phyloP scores from a whole-genome alignment of 108 stramenopile genomes.

The Aurantiochytrium sp. region DNA sequence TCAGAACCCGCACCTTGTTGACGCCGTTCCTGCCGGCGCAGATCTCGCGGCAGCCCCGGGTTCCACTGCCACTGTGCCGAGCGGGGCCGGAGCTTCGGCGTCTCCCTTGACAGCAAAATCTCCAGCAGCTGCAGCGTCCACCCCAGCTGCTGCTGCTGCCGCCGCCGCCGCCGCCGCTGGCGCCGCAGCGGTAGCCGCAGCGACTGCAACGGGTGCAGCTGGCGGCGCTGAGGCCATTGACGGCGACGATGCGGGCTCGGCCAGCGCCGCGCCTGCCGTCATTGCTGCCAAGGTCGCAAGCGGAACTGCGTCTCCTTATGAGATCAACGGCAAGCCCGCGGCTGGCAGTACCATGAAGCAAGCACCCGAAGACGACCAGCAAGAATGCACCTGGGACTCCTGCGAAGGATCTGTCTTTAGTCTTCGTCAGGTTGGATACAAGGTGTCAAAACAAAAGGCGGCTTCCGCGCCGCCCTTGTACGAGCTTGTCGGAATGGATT shows the following conservation, averaged over 20 bases:
- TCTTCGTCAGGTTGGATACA: neutral
- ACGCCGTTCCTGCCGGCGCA: neutral
- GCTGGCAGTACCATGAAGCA: neutral
- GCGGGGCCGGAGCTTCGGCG: too few species aligned
- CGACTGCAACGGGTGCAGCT: neutral
- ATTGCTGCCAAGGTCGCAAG: too few species aligned
- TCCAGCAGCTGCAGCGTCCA: neutral
- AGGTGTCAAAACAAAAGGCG: neutral
- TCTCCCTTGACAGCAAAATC: neutral
- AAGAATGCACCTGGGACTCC: neutral
- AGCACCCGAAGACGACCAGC: neutral
- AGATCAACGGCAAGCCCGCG: neutral
- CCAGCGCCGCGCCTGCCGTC: too few species aligned
- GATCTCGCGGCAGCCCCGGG: neutral
- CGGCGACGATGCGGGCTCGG: too few species aligned
- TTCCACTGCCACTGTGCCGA: too few species aligned
- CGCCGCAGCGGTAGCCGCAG: neutral
- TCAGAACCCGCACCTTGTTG: neutral
- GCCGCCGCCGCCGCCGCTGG: neutral
- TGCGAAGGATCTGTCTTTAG: neutral
- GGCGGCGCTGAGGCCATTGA: too few species aligned
- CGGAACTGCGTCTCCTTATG: neutral
- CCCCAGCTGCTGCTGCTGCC: neutral
- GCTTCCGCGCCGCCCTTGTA: neutral
- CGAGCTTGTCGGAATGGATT: neutral